Evolutionary conservation across 305 asterid genomes (phyloP), one percentile per base, ranked within the genome.

Genomic region (Lippia alba): DNA sequence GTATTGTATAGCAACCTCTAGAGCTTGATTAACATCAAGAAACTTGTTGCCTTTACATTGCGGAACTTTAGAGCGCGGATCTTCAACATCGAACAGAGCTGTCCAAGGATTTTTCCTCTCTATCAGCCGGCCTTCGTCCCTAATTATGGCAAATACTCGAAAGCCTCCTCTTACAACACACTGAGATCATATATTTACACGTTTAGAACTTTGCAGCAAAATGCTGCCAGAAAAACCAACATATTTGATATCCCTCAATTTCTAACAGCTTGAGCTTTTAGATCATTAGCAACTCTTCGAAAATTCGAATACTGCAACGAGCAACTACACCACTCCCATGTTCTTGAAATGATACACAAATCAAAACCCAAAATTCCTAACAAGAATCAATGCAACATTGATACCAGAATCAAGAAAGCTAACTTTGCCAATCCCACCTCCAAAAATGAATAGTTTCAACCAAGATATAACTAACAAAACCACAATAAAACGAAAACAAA

Each of bases 1-100:
- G 75, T 90, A 90, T 33, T 90, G 98, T 56, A 92, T 56, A 70
- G 97, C 96, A 67, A 92, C 90, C 76, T 90, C 96, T 56, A 92
- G 79, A 66, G 97, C 94, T 75, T 86, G 94, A 81, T 90, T 74
- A 66, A 76, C 87, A 58, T 92, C 95, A 48, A 88, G 76, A 78
- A 90, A 92, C 83, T 90, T 36, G 9, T 36, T 90, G 71, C 91
- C 90, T 82, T 88, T 87, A 54, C 72, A 75, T 33, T 59, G 88
- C 20, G 97, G 94, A 32, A 84, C 72, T 71, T 87, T 92, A 53
- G 91, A 69, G 48, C 96, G 86, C 15, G 96, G 98, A 79, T 90
- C 98, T 82, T 90, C 97, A 0, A 88, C 97, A 69, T 92, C 87
- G 60, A 92, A 92, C 30, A 90, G 76, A 11, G 89, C 57, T 34